phyloP scores from a whole-genome alignment of 2,329 filamentous ascomycete genomes.

The Fusarium fujikuroi region DNA sequence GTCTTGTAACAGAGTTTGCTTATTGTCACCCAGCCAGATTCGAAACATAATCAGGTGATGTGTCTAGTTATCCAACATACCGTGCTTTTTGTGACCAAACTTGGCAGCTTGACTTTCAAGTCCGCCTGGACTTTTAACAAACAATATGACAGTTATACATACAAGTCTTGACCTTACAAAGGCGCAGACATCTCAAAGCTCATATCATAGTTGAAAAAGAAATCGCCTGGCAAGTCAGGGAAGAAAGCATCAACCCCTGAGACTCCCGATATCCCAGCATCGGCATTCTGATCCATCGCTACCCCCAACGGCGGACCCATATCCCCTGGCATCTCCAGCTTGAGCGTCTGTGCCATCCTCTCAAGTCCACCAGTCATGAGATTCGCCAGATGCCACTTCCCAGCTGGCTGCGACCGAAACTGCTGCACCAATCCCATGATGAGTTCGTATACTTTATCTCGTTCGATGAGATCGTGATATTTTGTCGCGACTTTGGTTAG shows the following conservation, averaged over 20 bases:
- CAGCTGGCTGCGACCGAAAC: constrained; percentile 52
- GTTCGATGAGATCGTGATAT: constrained; percentile 53
- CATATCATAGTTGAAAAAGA: constrained; percentile 32
- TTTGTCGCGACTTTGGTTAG: constrained; percentile 57
- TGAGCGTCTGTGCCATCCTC: constrained; percentile 26
- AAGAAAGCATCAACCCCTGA: constrained; percentile 22
- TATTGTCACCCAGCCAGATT: too few relatives aligned
- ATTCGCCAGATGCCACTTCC: constrained; percentile 57
- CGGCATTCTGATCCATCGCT: neutral
- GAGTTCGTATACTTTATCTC: constrained; percentile 50
- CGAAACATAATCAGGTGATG: neutral
- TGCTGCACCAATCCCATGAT: constrained; percentile 51
- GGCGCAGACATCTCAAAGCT: constrained; percentile 17
- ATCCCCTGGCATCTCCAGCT: neutral
- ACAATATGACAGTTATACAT: too few relatives aligned
- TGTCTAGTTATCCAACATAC: neutral
- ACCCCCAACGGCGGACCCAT: neutral
- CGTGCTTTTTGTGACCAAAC: neutral
- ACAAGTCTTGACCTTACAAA: neutral
- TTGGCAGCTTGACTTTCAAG: neutral
- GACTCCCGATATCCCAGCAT: neutral
- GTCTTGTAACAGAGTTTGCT: too few relatives aligned
- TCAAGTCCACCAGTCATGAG: constrained; percentile 58
- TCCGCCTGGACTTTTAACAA: too few relatives aligned
- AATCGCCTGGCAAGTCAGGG: constrained; percentile 25